Base-by-base conservation (phyloP, 352 stramenopile species). In the Peronospora destructor region DNA sequence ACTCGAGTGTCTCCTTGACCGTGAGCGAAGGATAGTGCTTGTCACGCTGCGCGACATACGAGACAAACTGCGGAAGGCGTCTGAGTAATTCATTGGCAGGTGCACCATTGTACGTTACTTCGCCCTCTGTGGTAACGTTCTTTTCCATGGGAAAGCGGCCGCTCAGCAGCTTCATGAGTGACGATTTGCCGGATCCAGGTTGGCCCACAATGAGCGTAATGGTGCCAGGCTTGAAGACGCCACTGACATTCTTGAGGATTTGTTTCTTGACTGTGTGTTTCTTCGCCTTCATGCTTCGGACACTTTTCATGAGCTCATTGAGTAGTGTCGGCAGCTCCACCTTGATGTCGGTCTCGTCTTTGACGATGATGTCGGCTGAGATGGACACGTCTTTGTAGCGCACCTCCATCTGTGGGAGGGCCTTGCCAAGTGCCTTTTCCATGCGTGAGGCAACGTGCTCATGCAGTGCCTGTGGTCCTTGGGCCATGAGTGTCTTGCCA, bases 1-100 rank as follows among this genome's bases (percentile, higher is more conserved):
- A 79, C 35, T 70, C 59, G n/a, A 84, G 61, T 38, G 72, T 81
- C 53, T 84, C 72, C 45, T 81, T 76, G 5, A 82, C 70, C 0
- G 67, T 82, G 6, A 84, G 30, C 2, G 54, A 48, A 4, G 72
- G 61, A 29, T 66, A 78, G 40, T 76, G 66, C 35, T 65, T 56
- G 53, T 79, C 64, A 19, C 53, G 55, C 40, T 78, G 68, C 0
- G n/a, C 56, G 10, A 77, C 59, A 26, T 75, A 75, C 1, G 64
- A 69, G 12, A 66, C 59, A 19, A 74, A 68, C 49, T 78, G 61
- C 3, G 61, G 65, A 11, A 77, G 23, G 10, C 26, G 41, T 14
- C 9, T 23, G 1, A 4, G 12, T 19, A 66, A 1, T 2, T 64
- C 46, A 12, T 45, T 42, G 8, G 29, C 40, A 0, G 30, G 17